A percentile compares a stretch with the other conserved stretches of the same genome.
phyloP scores from a whole-genome alignment of 805 yeast genomes.

The Scheffersomyces stipitis region DNA sequence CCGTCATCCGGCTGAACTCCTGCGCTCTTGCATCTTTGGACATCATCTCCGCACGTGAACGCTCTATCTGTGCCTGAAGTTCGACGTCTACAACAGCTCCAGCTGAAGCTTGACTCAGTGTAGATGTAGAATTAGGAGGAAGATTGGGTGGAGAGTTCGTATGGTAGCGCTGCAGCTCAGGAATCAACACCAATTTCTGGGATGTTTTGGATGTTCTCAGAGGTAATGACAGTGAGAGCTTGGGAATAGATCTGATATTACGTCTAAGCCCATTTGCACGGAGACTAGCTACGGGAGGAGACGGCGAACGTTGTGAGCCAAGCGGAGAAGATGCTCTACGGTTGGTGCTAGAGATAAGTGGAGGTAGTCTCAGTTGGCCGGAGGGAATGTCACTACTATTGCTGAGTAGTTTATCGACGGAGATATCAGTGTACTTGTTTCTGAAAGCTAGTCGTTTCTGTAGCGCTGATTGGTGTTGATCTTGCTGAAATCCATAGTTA shows the following conservation, averaged over 20 bases:
- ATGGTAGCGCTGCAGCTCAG: conserved; percentile 47
- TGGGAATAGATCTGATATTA: conserved; percentile 50
- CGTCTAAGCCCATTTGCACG: conserved; percentile 13
- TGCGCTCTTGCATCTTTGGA: conserved; percentile 59
- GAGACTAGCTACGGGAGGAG: conserved; percentile 6
- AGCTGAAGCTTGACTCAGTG: conserved; percentile 5
- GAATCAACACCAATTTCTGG: conserved; percentile 83
- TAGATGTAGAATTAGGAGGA: conserved; percentile 3
- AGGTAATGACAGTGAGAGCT: conserved; percentile 56
- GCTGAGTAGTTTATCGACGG: conserved; percentile 75
- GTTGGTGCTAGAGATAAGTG: conserved; percentile 15
- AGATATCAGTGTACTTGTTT: conserved; percentile 69
- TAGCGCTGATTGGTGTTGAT: conserved; percentile 21
- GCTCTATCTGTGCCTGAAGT: conserved; percentile 30
- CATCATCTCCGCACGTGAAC: conserved; percentile 56
- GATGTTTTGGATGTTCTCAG: conserved; percentile 82
- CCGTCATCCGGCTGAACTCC: conserved; percentile 82
- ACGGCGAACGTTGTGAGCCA: conserved; percentile 10
- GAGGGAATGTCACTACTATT: conserved; percentile 88
- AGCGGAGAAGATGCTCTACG: conserved; percentile 9
- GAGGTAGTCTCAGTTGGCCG: conserved; percentile 55
- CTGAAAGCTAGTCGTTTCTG: conserved; percentile 29
- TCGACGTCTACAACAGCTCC: conserved; percentile 9
- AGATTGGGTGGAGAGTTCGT: conserved; percentile 11
- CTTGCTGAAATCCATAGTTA: conserved; percentile 13